Evolutionary conservation across 371 early-diverging fungal genomes (phyloP).

Genomic region (Mucor irregularis): DNA sequence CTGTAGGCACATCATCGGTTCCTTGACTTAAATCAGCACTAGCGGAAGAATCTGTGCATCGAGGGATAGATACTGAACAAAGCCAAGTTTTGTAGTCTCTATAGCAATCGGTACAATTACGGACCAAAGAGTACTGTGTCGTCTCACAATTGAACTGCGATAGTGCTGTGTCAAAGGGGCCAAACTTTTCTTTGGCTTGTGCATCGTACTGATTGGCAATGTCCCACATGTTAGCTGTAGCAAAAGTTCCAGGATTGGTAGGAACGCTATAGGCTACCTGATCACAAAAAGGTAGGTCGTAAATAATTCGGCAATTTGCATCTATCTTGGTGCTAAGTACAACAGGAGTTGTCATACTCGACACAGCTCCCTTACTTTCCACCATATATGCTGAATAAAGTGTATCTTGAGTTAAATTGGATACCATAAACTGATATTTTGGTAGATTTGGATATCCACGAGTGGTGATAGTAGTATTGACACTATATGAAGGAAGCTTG

Average conservation of each 20-base stretch:
- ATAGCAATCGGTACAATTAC: slow-evolving; percentile 63
- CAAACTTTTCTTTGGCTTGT: slow-evolving; percentile 40
- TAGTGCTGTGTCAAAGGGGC: slow-evolving; percentile 53
- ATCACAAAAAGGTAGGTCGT: slow-evolving; percentile 56
- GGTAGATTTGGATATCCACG: slow-evolving; percentile 24
- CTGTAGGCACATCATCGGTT: slow-evolving; percentile 19
- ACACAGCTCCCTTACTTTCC: slow-evolving; percentile 30
- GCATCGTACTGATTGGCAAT: slow-evolving; percentile 47
- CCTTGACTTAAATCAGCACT: slow-evolving; percentile 13
- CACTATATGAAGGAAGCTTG: slow-evolving; percentile 27
- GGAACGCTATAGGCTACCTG: slow-evolving; percentile 66
- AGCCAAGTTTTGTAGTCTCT: slow-evolving; percentile 68
- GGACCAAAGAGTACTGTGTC: slow-evolving; percentile 62
- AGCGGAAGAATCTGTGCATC: slow-evolving; percentile 50
- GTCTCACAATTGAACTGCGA: slow-evolving; percentile 61
- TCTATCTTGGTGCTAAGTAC: slow-evolving; percentile 33
- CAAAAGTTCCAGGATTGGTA: slow-evolving; percentile 11
- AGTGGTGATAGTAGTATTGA: slow-evolving; percentile 37
- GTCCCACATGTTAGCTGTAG: slow-evolving; percentile 14
- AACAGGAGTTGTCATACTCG: slow-evolving; percentile 38
- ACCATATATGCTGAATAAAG: slow-evolving; percentile 49
- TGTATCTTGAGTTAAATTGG: slow-evolving; percentile 36
- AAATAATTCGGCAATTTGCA: slow-evolving; percentile 57
- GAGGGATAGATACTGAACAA: slow-evolving; percentile 64
- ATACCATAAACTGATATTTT: slow-evolving; percentile 38